Base-by-base conservation (phyloP, 345 rosid species). In the Linum trigynum region DNA sequence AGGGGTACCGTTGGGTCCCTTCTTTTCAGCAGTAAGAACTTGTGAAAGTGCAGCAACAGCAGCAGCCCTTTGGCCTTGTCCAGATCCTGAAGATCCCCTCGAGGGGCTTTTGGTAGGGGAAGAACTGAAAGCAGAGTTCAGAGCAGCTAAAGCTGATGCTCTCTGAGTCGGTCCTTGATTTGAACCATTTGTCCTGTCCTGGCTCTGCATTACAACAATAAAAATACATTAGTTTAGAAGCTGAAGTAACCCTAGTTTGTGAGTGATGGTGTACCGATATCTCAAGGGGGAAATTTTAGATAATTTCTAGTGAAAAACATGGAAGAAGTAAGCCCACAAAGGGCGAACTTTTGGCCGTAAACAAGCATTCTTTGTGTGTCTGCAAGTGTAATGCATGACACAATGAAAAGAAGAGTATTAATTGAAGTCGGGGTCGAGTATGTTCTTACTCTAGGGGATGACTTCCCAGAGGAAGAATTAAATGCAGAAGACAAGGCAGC, bases 1-100 rank as follows among this genome's bases (percentile, higher is more conserved):
- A 55, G 99, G 95, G 69, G 96, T 85, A 65, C 62, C 66, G 69
- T 82, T 94, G 3, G 90, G 84, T 7, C 68, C 82, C 74, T 81
- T 89, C 80, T 81, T 80, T 73, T 94, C 99, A 55, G 92, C 95
- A 50, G 85, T 79, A 69, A 94, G 97, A 75, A 85, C 97, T 53
- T 80, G 76, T 10, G 97, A 94, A 71, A 94, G 92, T 70, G 97
- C 99, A 55, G 99, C 99, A 42, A 90, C 79, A 59, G 99, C 99
- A 65, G 99, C 97, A 57, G 95, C 91, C 80, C 92, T 87, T 78
- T 94, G 99, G 45, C 86, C 92, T 69, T 77, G 84, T 63, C 82
- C 72, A 10, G 62, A 23, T 23, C 32, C 5, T 61, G 77, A 67
- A 63, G 78, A 65, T 68, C 83, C 3, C 85, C 72, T 85, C 66